Percentiles rank a stretch among this genome's conserved stretches.
Evolutionary conservation across 345 rosid species (phyloP).

Genomic region (Hypericum perforatum): DNA sequence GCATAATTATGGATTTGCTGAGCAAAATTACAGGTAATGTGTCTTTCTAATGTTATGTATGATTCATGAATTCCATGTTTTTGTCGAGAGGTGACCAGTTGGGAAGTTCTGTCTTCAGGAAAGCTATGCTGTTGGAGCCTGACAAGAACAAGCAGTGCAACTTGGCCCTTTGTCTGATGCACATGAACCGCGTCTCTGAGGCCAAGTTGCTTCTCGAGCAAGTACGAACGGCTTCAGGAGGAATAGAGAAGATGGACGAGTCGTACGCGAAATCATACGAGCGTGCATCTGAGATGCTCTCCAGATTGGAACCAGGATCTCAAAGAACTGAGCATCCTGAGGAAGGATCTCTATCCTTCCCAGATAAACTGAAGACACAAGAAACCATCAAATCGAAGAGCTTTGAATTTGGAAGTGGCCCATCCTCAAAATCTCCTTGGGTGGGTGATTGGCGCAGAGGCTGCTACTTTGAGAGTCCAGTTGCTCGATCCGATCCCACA

Average conservation of each 20-base stretch:
- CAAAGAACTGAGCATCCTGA: conserved; percentile 7
- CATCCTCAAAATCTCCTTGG: not conserved
- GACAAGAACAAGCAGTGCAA: conserved; percentile 73
- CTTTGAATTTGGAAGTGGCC: conserved; percentile 5
- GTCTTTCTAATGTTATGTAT: not conserved
- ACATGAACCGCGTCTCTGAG: conserved; percentile 51
- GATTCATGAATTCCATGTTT: not conserved
- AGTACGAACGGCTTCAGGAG: conserved; percentile 30
- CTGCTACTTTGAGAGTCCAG: conserved; percentile 13
- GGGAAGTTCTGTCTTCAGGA: conserved; percentile 26
- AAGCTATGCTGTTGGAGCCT: conserved; percentile 47
- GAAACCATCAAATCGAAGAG: not conserved
- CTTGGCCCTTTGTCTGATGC: conserved; percentile 67
- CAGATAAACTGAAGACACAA: conserved; percentile 7
- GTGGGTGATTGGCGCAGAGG: conserved; percentile 15
- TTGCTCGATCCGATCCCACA: conserved; percentile 7
- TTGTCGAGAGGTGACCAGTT: not conserved
- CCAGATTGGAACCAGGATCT: conserved; percentile 25
- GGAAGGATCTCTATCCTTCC: conserved; percentile 6
- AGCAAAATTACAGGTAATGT: conserved; percentile 53
- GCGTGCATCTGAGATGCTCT: conserved; percentile 48
- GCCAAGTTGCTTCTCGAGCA: conserved; percentile 53
- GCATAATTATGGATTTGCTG: conserved; percentile 65
- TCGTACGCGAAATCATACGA: conserved; percentile 52
- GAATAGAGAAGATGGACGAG: conserved; percentile 37